phyloP scores from a whole-genome alignment of 2,329 filamentous ascomycete genomes.

The Eutypa lata region DNA sequence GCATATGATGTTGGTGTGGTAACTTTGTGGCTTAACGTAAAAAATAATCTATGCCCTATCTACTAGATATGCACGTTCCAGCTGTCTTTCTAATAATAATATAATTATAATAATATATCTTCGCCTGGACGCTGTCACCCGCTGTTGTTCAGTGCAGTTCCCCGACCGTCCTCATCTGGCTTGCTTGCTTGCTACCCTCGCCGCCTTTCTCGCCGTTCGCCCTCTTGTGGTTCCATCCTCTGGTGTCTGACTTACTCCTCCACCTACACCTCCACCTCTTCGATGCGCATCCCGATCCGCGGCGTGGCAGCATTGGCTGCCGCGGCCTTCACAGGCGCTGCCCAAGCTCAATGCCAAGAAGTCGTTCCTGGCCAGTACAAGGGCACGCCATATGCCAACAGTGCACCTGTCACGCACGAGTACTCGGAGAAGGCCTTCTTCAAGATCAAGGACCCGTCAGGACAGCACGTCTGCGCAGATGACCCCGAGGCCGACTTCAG shows the following conservation, averaged over 20 bases:
- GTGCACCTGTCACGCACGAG: not conserved
- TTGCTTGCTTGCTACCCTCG: not conserved
- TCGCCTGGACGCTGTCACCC: not conserved
- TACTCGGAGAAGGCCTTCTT: constrained; percentile 3
- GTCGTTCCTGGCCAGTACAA: constrained; percentile 2
- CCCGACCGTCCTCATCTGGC: not conserved
- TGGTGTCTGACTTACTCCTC: not conserved
- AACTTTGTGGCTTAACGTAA: no score
- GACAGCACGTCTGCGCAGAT: constrained; percentile 2
- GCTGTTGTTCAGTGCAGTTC: not conserved
- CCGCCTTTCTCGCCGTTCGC: not conserved
- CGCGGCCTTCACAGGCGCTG: not conserved
- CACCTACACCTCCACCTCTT: not conserved
- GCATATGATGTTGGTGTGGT: not conserved
- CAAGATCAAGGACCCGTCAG: constrained; percentile 5
- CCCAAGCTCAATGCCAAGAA: constrained; percentile 1
- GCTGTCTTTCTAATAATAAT: not conserved
- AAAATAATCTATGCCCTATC: no score
- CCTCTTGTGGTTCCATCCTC: not conserved
- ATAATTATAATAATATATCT: not conserved
- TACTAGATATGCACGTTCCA: no score
- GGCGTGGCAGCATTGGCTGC: not conserved
- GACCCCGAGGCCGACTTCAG: constrained; percentile 2
- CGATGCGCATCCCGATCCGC: not conserved
- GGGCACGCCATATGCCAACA: constrained; percentile 4